A percentile compares a stretch with the other conserved stretches of the same genome.
Conservation (phyloP, 208 protist genomes). For the Trichomonas gallinae region DNA sequence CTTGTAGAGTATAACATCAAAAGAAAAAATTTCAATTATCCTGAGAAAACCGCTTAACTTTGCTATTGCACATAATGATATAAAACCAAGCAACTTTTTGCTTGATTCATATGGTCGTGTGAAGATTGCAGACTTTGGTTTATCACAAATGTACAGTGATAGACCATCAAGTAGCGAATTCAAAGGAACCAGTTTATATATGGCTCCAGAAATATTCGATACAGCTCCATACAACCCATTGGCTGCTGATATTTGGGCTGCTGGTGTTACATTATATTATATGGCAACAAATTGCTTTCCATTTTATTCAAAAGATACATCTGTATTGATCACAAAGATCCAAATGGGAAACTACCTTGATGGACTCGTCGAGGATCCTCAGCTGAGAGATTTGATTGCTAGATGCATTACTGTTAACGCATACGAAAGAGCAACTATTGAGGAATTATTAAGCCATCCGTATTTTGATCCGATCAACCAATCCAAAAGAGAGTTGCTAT, state of each 20-base stretch:
- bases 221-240: not conserved
- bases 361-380: not conserved
- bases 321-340: not conserved
- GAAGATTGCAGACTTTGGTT: not conserved
- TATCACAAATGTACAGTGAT: not conserved
- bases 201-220: not conserved
- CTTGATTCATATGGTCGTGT: not conserved
- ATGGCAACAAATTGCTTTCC: not conserved
- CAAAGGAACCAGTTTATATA: not conserved
- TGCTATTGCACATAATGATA: conserved; percentile 50
- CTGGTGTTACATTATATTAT: not conserved
- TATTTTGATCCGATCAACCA: too few relatives aligned
- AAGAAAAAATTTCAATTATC: too few relatives aligned
- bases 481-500: too few relatives aligned
- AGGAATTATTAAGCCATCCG: not conserved
- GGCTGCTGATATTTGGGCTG: not conserved
- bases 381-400: not conserved
- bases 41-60: too few relatives aligned
- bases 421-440: not conserved
- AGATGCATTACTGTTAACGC: not conserved
- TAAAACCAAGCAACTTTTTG: conserved; percentile 24
- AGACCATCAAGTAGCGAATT: not conserved
- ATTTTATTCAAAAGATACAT: not conserved
- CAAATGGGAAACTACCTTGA: not conserved
- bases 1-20: too few relatives aligned